Percentiles rank a stretch among this genome's conserved stretches.
These are phyloP conservation scores for Xanthoconium purpureum DNA, from an alignment of 768 basidiomycete genomes.

Conservation along the genomic window DNA sequence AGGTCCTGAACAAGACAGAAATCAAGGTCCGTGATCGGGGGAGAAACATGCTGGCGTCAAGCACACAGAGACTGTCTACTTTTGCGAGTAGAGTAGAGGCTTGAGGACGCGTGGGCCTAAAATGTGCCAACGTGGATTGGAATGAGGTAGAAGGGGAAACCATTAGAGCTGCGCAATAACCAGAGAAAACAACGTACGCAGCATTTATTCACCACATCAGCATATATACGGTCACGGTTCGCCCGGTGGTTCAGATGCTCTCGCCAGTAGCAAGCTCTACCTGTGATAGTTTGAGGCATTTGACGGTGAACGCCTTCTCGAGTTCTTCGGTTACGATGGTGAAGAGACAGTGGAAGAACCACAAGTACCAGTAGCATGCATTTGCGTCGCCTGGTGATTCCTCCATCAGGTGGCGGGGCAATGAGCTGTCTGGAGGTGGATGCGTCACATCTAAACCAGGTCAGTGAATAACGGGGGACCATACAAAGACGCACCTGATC, in stretches of 20 bases:
- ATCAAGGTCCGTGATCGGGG: no score
- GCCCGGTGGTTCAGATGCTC: background rate
- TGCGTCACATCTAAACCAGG: background rate
- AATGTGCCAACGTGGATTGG: background rate
- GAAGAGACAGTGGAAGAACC: background rate
- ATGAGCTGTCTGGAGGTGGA: background rate
- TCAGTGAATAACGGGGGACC: background rate
- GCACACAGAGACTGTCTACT: background rate
- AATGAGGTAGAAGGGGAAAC: background rate
- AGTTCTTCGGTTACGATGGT: background rate
- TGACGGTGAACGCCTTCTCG: background rate
- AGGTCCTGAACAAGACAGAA: no score
- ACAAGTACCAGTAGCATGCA: background rate
- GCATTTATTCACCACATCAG: background rate
- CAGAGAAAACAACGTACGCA: background rate
- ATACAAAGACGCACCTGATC: background rate
- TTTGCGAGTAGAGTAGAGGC: background rate
- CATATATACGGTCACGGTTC: background rate
- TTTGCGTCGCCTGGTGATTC: background rate
- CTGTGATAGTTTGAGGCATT: background rate
- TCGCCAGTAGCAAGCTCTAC: background rate
- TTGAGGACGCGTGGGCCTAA: background rate
- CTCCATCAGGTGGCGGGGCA: background rate
- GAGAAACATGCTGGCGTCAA: background rate
- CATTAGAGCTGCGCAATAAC: background rate